A percentile compares a stretch with the other conserved stretches of the same genome.
phyloP scores from a whole-genome alignment of 768 basidiomycete genomes.

The Clavaria fumosa region DNA sequence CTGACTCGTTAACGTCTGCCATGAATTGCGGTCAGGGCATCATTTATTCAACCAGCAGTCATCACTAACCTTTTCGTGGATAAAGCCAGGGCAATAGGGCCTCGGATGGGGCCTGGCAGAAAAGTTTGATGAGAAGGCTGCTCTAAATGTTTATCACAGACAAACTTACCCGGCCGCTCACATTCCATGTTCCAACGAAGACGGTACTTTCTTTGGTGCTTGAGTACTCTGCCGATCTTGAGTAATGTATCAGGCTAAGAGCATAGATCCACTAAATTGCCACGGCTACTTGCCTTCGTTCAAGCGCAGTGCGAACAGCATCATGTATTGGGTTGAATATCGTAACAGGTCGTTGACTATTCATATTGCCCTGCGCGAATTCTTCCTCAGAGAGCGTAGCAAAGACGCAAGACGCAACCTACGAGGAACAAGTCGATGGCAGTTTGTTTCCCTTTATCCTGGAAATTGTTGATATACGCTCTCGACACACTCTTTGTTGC shows the following conservation, averaged over 20 bases:
- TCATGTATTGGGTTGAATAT: conserved; percentile 94
- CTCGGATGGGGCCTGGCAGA: conserved; percentile 52
- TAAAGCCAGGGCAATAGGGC: conserved; percentile 84
- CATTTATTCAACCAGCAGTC: not conserved
- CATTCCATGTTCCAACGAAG: conserved; percentile 90
- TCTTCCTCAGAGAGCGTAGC: not conserved
- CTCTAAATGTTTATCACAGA: not conserved
- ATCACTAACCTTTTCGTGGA: conserved; percentile 53
- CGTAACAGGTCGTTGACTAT: conserved; percentile 70
- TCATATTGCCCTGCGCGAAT: conserved; percentile 69
- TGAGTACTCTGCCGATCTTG: conserved; percentile 73
- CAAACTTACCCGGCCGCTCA: conserved; percentile 67
- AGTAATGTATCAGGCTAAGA: not conserved
- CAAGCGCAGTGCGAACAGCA: conserved; percentile 56
- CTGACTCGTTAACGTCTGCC: conserved; percentile 33
- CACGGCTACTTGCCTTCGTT: conserved; percentile 36
- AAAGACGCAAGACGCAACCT: conserved; percentile 13
- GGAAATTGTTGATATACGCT: conserved; percentile 96
- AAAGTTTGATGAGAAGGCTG: conserved; percentile 5
- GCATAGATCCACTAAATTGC: not conserved
- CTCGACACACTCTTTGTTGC: conserved; percentile 93
- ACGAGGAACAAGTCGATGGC: conserved; percentile 96
- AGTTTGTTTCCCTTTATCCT: conserved; percentile 84
- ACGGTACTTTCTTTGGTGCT: conserved; percentile 53
- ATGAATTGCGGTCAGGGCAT: not conserved